phyloP scores from a whole-genome alignment of 2,329 filamentous ascomycete species.

The Neonectria sp. region DNA sequence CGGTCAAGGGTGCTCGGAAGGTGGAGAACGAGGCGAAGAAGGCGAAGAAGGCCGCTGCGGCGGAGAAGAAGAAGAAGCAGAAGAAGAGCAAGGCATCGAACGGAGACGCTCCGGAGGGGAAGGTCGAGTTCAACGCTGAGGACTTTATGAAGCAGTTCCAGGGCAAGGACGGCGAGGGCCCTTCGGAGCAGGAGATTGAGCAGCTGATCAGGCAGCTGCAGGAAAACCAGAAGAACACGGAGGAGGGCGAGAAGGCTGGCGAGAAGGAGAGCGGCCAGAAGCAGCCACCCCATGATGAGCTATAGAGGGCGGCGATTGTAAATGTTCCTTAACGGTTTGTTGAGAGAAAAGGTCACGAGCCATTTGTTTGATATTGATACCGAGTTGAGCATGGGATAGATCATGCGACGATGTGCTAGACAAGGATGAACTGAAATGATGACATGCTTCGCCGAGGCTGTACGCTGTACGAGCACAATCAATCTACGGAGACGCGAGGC shows the following conservation, averaged over 20 bases:
- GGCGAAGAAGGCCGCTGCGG: slow-evolving; percentile 60
- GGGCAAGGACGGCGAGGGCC: slow-evolving; percentile 49
- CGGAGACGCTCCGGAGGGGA: slow-evolving; percentile 54
- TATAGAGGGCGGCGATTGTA: slow-evolving; percentile 47
- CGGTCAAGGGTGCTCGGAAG: slow-evolving; percentile 77
- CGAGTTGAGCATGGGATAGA: slow-evolving; percentile 39
- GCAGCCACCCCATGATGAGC: slow-evolving; percentile 53
- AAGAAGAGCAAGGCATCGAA: slow-evolving; percentile 58
- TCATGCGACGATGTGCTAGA: slow-evolving; percentile 31
- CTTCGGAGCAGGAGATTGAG: slow-evolving; percentile 47
- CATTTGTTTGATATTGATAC: slow-evolving; percentile 43
- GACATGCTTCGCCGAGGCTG: slow-evolving; percentile 8
- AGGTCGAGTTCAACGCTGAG: slow-evolving; percentile 61
- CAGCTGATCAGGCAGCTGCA: slow-evolving; percentile 47
- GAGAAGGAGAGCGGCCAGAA: slow-evolving; percentile 33
- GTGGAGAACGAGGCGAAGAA: slow-evolving; percentile 65
- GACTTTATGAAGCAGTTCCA: slow-evolving; percentile 60
- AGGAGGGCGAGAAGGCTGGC: slow-evolving; percentile 25
- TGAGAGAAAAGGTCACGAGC: slow-evolving; percentile 31
- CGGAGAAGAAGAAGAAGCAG: slow-evolving; percentile 55
- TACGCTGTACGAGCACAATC: neutral
- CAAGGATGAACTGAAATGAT: slow-evolving; percentile 22
- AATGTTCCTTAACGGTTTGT: slow-evolving; percentile 27
- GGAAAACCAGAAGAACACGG: slow-evolving; percentile 38
- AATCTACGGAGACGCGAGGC: neutral